A percentile compares a stretch with the other conserved stretches of the same genome.
phyloP scores from a whole-genome alignment of 257 asterid genomes.

The Capsicum chinense region DNA sequence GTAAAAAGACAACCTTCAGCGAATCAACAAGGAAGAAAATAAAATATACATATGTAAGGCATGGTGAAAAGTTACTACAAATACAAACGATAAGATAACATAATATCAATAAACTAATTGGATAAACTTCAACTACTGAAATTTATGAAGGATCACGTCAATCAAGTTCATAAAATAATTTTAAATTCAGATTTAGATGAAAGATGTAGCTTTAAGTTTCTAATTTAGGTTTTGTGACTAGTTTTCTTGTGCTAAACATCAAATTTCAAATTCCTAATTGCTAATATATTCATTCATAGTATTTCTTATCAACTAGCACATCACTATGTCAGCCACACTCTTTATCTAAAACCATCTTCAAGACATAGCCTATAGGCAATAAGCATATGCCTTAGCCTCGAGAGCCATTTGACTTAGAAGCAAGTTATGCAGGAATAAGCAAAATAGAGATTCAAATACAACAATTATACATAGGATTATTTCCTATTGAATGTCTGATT shows the following conservation, averaged over 20 bases:
- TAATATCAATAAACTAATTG: neutral
- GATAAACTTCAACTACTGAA: neutral
- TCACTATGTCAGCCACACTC: constrained; percentile 12
- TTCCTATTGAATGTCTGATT: too few species aligned
- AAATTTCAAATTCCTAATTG: neutral
- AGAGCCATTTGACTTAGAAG: neutral
- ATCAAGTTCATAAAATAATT: neutral
- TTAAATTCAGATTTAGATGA: neutral
- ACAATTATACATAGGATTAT: too few species aligned
- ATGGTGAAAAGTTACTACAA: neutral
- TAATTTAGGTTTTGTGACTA: constrained; percentile 13
- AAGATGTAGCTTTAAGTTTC: neutral
- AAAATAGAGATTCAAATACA: too few species aligned
- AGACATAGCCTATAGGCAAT: neutral
- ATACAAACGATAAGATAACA: neutral
- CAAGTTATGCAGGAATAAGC: neutral
- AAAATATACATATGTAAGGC: neutral
- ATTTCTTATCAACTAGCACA: neutral
- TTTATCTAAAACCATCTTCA: neutral
- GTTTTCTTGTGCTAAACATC: constrained; percentile 21
- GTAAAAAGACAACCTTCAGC: neutral
- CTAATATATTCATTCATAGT: neutral
- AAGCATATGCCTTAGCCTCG: neutral
- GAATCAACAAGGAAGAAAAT: neutral
- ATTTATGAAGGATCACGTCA: neutral